phyloP scores from a whole-genome alignment of 768 basidiomycete species.

The Phaffia australis region DNA sequence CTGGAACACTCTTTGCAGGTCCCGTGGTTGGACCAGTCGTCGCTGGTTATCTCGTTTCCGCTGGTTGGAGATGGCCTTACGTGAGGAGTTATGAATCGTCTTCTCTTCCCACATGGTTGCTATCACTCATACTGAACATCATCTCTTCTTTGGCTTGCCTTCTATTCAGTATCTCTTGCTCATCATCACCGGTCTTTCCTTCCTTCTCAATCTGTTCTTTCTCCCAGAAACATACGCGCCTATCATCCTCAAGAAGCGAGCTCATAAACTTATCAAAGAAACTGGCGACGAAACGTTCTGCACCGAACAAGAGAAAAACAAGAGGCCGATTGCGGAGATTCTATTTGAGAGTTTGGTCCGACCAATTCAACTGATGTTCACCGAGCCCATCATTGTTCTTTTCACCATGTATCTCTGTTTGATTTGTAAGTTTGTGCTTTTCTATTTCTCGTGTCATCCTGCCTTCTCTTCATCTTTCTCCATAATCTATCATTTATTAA shows the following conservation, averaged over 20 bases:
- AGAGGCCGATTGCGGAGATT: conserved; percentile 30
- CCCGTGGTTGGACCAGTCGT: conserved; percentile 16
- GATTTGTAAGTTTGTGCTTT: neutral
- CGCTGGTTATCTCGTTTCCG: conserved; percentile 6
- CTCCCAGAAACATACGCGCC: conserved; percentile 22
- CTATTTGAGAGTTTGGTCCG: conserved; percentile 32
- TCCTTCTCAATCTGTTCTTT: neutral
- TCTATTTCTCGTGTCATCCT: neutral
- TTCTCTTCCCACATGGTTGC: no score
- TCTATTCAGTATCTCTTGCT: conserved; percentile 12
- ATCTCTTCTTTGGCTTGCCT: no score
- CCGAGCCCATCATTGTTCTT: conserved; percentile 33
- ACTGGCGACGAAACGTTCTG: conserved; percentile 28
- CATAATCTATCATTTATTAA: neutral
- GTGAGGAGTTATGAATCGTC: no score
- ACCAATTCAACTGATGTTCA: conserved; percentile 32
- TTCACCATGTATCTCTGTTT: conserved; percentile 11
- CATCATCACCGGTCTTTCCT: neutral
- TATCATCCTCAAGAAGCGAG: conserved; percentile 21
- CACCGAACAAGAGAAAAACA: conserved; percentile 32
- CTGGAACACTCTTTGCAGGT: conserved; percentile 31
- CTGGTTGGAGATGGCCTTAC: conserved; percentile 6
- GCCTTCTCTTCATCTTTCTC: neutral
- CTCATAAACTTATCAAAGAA: conserved; percentile 27
- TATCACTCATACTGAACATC: no score